These are phyloP conservation scores for Perilla frutescens DNA, from an alignment of 257 asterid genomes.

Conservation along the genomic window DNA sequence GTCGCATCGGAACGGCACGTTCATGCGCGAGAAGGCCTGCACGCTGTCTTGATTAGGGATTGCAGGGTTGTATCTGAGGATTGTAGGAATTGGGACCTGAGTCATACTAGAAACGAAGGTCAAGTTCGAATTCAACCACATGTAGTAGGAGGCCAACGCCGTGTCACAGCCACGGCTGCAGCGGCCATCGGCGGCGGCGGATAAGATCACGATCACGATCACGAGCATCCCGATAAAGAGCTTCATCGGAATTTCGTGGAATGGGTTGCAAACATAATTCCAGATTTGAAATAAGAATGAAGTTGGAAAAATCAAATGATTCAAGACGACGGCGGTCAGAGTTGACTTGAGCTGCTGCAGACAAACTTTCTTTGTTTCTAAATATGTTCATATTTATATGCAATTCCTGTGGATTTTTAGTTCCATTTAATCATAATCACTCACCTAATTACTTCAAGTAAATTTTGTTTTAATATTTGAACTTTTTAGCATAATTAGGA, in stretches of 20 bases:
- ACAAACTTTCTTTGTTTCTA: neutral
- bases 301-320: slow-evolving; percentile 15
- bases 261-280: slow-evolving; percentile 25
- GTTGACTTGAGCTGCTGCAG: slow-evolving; percentile 28
- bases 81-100: slow-evolving; percentile 6
- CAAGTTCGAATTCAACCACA: slow-evolving; percentile 42
- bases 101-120: slow-evolving; percentile 43
- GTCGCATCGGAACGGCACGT: slow-evolving; percentile 78
- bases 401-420: neutral
- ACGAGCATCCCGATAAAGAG: slow-evolving; percentile 37
- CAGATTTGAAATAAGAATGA: slow-evolving; percentile 23
- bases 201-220: slow-evolving; percentile 41
- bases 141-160: slow-evolving; percentile 71
- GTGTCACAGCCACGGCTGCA: slow-evolving; percentile 70
- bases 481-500: too few relatives aligned
- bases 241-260: slow-evolving; percentile 34
- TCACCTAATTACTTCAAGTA: too few relatives aligned
- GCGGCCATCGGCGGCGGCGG: slow-evolving; percentile 52
- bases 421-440: neutral
- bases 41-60: slow-evolving; percentile 59
- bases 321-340: slow-evolving; percentile 10
- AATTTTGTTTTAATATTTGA: too few relatives aligned
- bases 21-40: slow-evolving; percentile 42
- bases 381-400: neutral
- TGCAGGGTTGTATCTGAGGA: slow-evolving; percentile 52